A percentile compares a stretch with the other conserved stretches of the same genome.
phyloP scores from a whole-genome alignment of 148 eudicot genomes.

The Linanthus parryae region DNA sequence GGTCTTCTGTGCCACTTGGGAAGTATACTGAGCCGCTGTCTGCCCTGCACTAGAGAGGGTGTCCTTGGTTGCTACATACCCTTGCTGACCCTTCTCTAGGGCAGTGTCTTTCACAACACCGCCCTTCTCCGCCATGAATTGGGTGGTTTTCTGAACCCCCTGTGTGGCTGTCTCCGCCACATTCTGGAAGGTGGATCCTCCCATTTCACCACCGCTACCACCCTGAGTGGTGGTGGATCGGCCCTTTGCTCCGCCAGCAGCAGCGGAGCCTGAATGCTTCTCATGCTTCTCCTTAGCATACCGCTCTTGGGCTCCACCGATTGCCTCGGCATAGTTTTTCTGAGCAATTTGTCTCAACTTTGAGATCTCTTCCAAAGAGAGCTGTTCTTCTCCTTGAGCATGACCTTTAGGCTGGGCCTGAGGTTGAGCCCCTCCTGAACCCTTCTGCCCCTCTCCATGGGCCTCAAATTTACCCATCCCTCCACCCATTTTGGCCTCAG shows the following conservation, averaged over 20 bases:
- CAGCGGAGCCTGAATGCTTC: too few relatives aligned
- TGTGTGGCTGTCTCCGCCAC: conserved; percentile 17
- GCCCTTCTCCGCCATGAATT: conserved; percentile 23
- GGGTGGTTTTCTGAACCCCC: conserved; percentile 18
- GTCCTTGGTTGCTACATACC: conserved; percentile 6
- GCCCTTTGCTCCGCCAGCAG: too few relatives aligned
- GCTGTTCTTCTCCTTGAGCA: not conserved
- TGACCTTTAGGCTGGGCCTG: too few relatives aligned
- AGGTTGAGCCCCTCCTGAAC: too few relatives aligned
- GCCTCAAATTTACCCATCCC: not conserved
- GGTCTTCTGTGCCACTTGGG: conserved; percentile 4
- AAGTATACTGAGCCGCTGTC: not conserved
- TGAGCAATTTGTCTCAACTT: conserved; percentile 56
- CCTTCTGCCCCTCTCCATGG: not conserved
- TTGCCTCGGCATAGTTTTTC: conserved; percentile 57
- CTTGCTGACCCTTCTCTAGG: conserved; percentile 34
- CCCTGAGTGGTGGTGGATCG: too few relatives aligned
- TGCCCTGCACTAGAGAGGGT: not conserved
- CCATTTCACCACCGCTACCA: too few relatives aligned
- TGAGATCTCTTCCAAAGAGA: conserved; percentile 45
- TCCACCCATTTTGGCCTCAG: not conserved
- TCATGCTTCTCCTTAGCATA: conserved; percentile 33
- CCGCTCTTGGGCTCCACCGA: conserved; percentile 56
- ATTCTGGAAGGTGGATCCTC: conserved; percentile 14
- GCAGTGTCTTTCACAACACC: conserved; percentile 23